These are phyloP conservation scores for Solanum aculeatissimum DNA, from an alignment of 305 asterid species.

Conservation along the genomic window DNA sequence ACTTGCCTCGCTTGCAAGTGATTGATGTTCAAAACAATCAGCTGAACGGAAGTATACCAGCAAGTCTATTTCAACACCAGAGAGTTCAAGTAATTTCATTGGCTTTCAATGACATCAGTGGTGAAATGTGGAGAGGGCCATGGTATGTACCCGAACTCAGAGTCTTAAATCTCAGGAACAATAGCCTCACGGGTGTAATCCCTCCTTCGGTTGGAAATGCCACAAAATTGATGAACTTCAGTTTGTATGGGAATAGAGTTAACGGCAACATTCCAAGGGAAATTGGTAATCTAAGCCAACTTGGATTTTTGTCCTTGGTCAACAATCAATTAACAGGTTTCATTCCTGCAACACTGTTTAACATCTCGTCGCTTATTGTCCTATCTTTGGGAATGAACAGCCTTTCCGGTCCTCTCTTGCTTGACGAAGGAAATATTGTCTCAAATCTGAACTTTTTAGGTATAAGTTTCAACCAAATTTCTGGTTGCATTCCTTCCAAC, in stretches of 20 bases:
- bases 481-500: not conserved
- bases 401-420: not conserved
- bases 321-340: not conserved
- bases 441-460: not conserved
- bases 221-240: not conserved
- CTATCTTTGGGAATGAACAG: fast-evolving
- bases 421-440: not conserved
- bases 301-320: too few relatives aligned
- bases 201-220: not conserved
- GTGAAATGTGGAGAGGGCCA: too few relatives aligned
- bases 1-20: not conserved
- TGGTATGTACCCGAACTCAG: too few relatives aligned
- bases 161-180: too few relatives aligned
- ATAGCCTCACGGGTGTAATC: not conserved
- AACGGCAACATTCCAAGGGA: not conserved
- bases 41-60: not conserved
- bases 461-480: not conserved
- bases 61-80: not conserved
- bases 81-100: not conserved
- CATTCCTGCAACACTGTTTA: not conserved
- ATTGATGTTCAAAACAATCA: not conserved
- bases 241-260: not conserved
- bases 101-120: not conserved
- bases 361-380: fast-evolving
- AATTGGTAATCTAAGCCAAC: not conserved